Percentiles rank a stretch among this genome's conserved stretches.
phyloP scores from a whole-genome alignment of 2,329 filamentous ascomycete genomes.

The Tolypocladium ophioglossoides region DNA sequence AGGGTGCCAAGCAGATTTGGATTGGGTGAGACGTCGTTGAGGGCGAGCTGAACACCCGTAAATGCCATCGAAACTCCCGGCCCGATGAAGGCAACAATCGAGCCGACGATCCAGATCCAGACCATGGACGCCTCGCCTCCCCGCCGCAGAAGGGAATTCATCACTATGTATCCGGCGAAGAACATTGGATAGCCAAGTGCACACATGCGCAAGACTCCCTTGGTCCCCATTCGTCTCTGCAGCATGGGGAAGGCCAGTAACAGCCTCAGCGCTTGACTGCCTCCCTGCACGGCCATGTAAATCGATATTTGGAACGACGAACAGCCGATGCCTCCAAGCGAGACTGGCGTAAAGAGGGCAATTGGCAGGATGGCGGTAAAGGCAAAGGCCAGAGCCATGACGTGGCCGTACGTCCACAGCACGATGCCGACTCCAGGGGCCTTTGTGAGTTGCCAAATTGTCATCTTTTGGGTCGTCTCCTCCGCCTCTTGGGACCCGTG shows the following conservation, averaged over 20 bases:
- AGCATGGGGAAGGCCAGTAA: slow-evolving; percentile 58
- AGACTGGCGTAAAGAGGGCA: slow-evolving; percentile 53
- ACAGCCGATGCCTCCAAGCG: slow-evolving; percentile 57
- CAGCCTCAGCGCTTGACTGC: slow-evolving; percentile 61
- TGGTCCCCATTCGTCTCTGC: slow-evolving; percentile 56
- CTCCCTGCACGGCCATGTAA: slow-evolving; percentile 53
- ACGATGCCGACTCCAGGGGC: slow-evolving; percentile 56
- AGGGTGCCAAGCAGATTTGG: slow-evolving; percentile 56
- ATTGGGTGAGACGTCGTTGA: slow-evolving; percentile 64
- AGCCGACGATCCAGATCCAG: slow-evolving; percentile 44
- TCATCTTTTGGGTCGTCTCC: slow-evolving; percentile 3
- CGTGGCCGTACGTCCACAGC: slow-evolving; percentile 53
- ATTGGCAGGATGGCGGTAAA: slow-evolving; percentile 64
- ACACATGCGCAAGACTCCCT: slow-evolving; percentile 50
- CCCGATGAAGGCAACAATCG: slow-evolving; percentile 38
- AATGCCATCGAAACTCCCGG: slow-evolving; percentile 58
- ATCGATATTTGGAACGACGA: slow-evolving; percentile 51
- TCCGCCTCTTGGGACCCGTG: not conserved
- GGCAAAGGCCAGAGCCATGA: slow-evolving; percentile 57
- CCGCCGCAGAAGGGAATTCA: slow-evolving; percentile 36
- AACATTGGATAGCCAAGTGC: slow-evolving; percentile 49
- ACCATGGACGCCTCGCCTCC: slow-evolving; percentile 23
- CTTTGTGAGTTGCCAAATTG: slow-evolving; percentile 37
- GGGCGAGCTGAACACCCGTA: slow-evolving; percentile 58
- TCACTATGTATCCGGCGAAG: slow-evolving; percentile 44